phyloP scores from a whole-genome alignment of 371 early-diverging fungal species.

The Paraphysoderma sedebokerense region DNA sequence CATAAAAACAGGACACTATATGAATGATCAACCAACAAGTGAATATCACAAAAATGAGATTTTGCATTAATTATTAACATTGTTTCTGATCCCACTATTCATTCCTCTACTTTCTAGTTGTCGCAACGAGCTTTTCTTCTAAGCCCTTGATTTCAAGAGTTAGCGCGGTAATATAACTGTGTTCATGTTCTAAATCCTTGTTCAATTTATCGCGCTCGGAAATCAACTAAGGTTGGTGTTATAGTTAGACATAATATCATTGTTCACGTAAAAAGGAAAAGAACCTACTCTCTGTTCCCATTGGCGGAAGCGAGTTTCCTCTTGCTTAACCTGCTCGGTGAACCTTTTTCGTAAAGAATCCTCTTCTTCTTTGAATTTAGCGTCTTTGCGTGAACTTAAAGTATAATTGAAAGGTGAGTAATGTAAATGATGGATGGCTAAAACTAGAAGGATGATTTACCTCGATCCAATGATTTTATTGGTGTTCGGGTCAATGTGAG shows the following conservation, averaged over 20 bases:
- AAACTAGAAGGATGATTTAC: too few relatives aligned
- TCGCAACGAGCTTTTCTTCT: conserved; percentile 1
- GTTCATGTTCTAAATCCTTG: conserved; percentile 86
- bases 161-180: conserved; percentile 51
- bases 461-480: conserved; percentile 19
- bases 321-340: conserved; percentile 83
- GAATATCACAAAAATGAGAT: too few relatives aligned
- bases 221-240: conserved; percentile 41
- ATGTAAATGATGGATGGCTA: too few relatives aligned
- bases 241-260: not conserved
- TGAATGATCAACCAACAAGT: too few relatives aligned
- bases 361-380: conserved; percentile 86
- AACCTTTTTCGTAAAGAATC: conserved; percentile 77
- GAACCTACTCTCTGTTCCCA: conserved; percentile 81
- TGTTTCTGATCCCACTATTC: too few relatives aligned
- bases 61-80: too few relatives aligned
- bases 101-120: too few relatives aligned
- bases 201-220: conserved; percentile 87
- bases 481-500: conserved; percentile 48
- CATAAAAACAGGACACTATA: too few relatives aligned
- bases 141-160: conserved; percentile 24
- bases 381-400: conserved; percentile 24
- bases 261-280: not conserved
- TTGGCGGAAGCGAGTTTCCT: conserved; percentile 86
- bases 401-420: too few relatives aligned